A percentile compares a stretch with the other conserved stretches of the same genome.
These are phyloP conservation scores for Rubus parviflorus DNA, from an alignment of 306 rosid genomes.

Conservation along the genomic window DNA sequence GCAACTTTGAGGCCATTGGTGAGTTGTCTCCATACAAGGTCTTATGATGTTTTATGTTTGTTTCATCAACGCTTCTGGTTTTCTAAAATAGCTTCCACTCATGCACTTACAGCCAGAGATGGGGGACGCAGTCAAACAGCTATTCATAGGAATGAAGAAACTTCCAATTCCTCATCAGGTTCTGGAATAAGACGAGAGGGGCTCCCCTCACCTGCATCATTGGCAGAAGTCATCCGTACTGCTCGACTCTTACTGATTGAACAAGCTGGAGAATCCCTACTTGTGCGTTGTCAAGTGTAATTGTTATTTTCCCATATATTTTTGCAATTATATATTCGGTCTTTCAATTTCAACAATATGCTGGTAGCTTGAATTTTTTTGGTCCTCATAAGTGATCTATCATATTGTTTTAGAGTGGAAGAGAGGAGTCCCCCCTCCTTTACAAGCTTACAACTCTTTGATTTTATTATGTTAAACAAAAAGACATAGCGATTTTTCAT, in stretches of 20 bases:
- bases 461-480: conserved; percentile 20
- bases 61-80: conserved; percentile 18
- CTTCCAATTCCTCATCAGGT: conserved; percentile 43
- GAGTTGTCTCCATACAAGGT: conserved; percentile 32
- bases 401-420: conserved; percentile 10
- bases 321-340: neutral
- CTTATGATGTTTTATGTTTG: conserved; percentile 22
- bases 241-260: conserved; percentile 62
- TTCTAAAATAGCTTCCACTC: conserved; percentile 29
- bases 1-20: conserved; percentile 76
- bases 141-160: conserved; percentile 44
- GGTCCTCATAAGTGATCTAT: neutral
- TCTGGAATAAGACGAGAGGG: conserved; percentile 47
- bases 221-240: conserved; percentile 87
- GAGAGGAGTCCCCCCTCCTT: neutral
- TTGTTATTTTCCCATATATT: conserved; percentile 7
- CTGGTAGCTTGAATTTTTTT: conserved; percentile 2
- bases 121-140: conserved; percentile 50
- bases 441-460: conserved; percentile 16
- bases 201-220: conserved; percentile 71
- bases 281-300: conserved; percentile 50
- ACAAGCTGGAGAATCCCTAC: conserved; percentile 74
- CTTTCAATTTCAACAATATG: conserved; percentile 1
- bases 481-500: conserved; percentile 27
- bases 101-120: conserved; percentile 62